These are phyloP conservation scores for Mortierella sp. DNA, from an alignment of 371 early-diverging fungal species.

Conservation along the genomic window DNA sequence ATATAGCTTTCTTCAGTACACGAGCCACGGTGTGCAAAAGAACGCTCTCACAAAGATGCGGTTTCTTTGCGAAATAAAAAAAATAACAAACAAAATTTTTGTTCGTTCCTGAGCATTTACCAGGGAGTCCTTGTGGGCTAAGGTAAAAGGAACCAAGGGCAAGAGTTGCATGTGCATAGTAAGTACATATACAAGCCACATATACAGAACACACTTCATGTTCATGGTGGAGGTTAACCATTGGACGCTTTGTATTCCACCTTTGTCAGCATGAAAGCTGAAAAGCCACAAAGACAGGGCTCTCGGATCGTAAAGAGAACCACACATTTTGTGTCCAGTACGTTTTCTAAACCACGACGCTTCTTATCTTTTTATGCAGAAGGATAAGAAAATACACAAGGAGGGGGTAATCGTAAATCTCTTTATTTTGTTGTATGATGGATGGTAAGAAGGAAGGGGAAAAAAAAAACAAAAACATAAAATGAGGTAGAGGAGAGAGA, in stretches of 20 bases:
- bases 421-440: background rate
- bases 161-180: background rate
- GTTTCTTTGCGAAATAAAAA: background rate
- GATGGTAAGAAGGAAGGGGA: background rate
- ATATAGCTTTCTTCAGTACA: background rate
- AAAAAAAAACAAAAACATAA: background rate
- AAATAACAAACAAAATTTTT: background rate
- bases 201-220: background rate
- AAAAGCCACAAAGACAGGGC: background rate
- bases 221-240: background rate
- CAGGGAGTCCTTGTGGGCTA: background rate
- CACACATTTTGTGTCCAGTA: background rate
- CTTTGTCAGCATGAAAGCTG: slow-evolving; percentile 9
- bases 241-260: background rate
- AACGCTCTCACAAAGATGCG: background rate
- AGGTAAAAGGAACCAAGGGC: background rate
- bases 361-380: no score
- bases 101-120: background rate
- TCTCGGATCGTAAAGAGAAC: background rate
- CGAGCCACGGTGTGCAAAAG: background rate
- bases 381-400: background rate
- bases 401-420: background rate
- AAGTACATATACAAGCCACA: background rate
- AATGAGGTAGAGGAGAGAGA: background rate
- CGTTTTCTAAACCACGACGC: background rate